Evolutionary conservation across 2,329 filamentous ascomycete species (phyloP).

Genomic region (Lojkania enalia): DNA sequence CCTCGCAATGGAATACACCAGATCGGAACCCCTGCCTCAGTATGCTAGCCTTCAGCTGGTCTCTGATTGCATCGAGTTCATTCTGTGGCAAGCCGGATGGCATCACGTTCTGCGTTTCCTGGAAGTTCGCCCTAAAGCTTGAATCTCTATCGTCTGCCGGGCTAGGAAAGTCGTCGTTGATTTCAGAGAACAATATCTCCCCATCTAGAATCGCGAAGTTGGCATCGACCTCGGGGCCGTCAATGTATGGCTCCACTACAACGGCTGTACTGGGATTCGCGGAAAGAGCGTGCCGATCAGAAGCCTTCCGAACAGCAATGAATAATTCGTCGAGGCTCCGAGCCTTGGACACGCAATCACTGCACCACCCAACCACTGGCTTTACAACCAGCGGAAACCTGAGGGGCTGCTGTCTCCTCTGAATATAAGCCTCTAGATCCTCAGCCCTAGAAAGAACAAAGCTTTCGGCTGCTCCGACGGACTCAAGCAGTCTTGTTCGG

Average conservation of each 20-base stretch:
- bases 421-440: conserved; percentile 2
- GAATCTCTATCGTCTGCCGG: conserved; percentile 7
- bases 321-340: conserved; percentile 2
- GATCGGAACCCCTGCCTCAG: conserved; percentile 11
- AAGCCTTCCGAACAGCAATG: conserved; percentile 8
- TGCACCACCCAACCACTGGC: conserved; percentile 10
- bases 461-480: conserved; percentile 20
- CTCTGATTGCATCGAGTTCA: conserved; percentile 8
- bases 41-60: conserved; percentile 5
- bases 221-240: conserved; percentile 22
- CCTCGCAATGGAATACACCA: conserved; percentile 21
- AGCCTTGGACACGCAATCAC: conserved; percentile 13
- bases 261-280: conserved; percentile 24
- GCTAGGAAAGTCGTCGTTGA: conserved; percentile 18
- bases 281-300: conserved; percentile 6
- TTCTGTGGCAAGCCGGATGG: conserved; percentile 10
- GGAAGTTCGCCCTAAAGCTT: conserved; percentile 9
- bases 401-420: conserved; percentile 1
- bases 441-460: conserved; percentile 7
- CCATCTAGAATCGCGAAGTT: conserved; percentile 21
- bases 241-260: conserved; percentile 27
- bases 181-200: conserved; percentile 18
- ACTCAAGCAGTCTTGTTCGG: conserved; percentile 27
- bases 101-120: conserved; percentile 11
- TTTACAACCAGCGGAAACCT: conserved; percentile 14